These are phyloP conservation scores for Colletotrichum cordylinicola DNA, from an alignment of 2,329 filamentous ascomycete species.

Conservation along the genomic window DNA sequence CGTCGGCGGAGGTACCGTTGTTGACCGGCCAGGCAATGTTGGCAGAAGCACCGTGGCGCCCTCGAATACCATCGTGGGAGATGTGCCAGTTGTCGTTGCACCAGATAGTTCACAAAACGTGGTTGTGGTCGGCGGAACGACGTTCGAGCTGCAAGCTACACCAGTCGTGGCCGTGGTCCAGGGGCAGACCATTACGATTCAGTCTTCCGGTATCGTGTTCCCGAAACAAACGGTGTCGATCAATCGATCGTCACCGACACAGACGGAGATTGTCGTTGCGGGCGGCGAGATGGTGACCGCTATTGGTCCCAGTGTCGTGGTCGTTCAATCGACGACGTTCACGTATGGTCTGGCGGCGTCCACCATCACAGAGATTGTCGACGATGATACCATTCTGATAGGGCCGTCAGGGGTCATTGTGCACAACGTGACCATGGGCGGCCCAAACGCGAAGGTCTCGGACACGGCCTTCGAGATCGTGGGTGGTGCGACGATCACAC, in stretches of 20 bases:
- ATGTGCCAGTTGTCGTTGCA: slow-evolving; percentile 46
- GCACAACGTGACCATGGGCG: slow-evolving; percentile 49
- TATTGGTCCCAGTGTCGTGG: slow-evolving; percentile 43
- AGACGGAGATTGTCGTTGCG: slow-evolving; percentile 50
- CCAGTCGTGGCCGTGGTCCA: slow-evolving; percentile 41
- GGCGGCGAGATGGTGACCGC: slow-evolving; percentile 55
- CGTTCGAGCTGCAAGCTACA: slow-evolving; percentile 44
- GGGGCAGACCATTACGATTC: slow-evolving; percentile 38
- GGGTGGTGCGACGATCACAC: slow-evolving; percentile 58
- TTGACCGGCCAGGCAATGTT: slow-evolving; percentile 43
- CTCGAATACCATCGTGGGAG: slow-evolving; percentile 42
- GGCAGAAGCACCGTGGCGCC: slow-evolving; percentile 21
- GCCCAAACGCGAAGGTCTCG: slow-evolving; percentile 36
- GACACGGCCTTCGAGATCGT: slow-evolving; percentile 52
- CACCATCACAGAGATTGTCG: slow-evolving; percentile 44
- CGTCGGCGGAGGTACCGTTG: slow-evolving; percentile 47
- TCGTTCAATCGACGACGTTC: slow-evolving; percentile 48
- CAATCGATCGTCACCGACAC: slow-evolving; percentile 31
- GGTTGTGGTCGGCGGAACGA: slow-evolving; percentile 47
- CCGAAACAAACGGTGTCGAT: slow-evolving; percentile 41
- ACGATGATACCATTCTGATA: slow-evolving; percentile 57
- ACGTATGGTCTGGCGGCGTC: slow-evolving; percentile 47
- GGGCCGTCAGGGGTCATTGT: slow-evolving; percentile 50
- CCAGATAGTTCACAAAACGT: slow-evolving; percentile 33
- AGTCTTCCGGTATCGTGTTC: slow-evolving; percentile 36